Evolutionary conservation across 345 rosid genomes (phyloP).

Genomic region (Cardamine occulta): DNA sequence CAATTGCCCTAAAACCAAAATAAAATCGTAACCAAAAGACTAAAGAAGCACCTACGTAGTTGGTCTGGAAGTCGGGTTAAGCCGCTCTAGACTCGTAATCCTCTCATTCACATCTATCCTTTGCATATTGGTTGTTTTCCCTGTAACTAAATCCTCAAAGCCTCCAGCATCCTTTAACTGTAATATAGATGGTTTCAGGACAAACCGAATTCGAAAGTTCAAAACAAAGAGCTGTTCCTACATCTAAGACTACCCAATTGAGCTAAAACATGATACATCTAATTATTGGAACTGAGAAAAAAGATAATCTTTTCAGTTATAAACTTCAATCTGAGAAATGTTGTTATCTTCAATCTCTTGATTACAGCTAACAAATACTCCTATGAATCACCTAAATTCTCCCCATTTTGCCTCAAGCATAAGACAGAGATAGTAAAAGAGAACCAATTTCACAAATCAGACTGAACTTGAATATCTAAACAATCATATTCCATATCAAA

Average conservation of each 20-base stretch:
- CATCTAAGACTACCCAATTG: background rate
- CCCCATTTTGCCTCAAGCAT: background rate
- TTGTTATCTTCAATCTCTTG: background rate
- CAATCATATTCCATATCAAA: background rate
- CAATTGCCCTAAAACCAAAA: background rate
- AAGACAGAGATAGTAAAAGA: conserved; percentile 2
- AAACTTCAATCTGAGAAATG: background rate
- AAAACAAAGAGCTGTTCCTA: conserved; percentile 3
- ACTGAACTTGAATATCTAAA: background rate
- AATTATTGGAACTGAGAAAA: background rate
- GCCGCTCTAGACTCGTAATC: conserved; percentile 83
- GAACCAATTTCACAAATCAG: background rate
- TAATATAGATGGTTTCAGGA: conserved; percentile 9
- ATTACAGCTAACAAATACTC: conserved; percentile 2
- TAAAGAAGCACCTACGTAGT: conserved; percentile 71
- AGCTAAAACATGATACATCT: background rate
- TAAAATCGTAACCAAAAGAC: background rate
- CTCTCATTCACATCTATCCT: conserved; percentile 90
- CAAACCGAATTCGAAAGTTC: conserved; percentile 18
- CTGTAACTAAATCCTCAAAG: conserved; percentile 75
- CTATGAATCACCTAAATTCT: background rate
- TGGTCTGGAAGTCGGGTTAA: conserved; percentile 89
- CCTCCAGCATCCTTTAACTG: conserved; percentile 97
- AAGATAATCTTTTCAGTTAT: background rate
- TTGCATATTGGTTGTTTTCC: conserved; percentile 72